Percentiles rank a stretch among this genome's conserved stretches.
Conservation (phyloP, 2,329 filamentous ascomycete species). For the Xylaria polymorpha region DNA sequence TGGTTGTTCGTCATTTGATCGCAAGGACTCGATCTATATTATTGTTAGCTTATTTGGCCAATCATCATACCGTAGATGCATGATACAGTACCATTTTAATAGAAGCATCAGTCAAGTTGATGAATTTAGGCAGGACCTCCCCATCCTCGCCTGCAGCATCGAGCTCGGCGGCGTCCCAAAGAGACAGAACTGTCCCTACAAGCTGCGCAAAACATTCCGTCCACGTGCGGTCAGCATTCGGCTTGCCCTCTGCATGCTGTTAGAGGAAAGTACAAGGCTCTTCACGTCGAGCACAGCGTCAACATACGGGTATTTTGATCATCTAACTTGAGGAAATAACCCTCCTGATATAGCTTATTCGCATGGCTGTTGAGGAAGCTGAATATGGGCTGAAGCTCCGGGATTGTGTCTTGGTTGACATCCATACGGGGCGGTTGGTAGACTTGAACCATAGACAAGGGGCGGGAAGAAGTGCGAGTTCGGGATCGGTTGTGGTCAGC, state of each 20-base stretch:
- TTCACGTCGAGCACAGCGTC: background rate
- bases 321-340: slow-evolving; percentile 96
- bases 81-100: slow-evolving; percentile 85
- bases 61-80: background rate
- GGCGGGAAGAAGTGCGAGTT: slow-evolving; percentile 70
- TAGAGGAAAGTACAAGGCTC: slow-evolving; percentile 18
- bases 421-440: slow-evolving; percentile 90
- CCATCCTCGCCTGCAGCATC: slow-evolving; percentile 87
- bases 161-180: slow-evolving; percentile 94
- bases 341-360: slow-evolving; percentile 97
- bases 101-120: slow-evolving; percentile 96
- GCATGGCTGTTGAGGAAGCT: slow-evolving; percentile 92
- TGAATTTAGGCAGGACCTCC: slow-evolving; percentile 89
- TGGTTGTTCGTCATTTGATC: slow-evolving; percentile 78
- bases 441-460: slow-evolving; percentile 86
- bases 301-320: slow-evolving; percentile 89
- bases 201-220: slow-evolving; percentile 97
- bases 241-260: slow-evolving; percentile 76
- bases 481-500: slow-evolving; percentile 49
- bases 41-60: slow-evolving; percentile 27
- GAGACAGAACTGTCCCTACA: slow-evolving; percentile 90
- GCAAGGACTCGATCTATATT: slow-evolving; percentile 83
- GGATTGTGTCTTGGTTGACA: slow-evolving; percentile 83
- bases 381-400: slow-evolving; percentile 94
- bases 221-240: slow-evolving; percentile 89